Evolutionary conservation across 2,329 filamentous ascomycete genomes (phyloP), one percentile per base, ranked within the genome.

Genomic region (Pseudogymnoascus sp.): DNA sequence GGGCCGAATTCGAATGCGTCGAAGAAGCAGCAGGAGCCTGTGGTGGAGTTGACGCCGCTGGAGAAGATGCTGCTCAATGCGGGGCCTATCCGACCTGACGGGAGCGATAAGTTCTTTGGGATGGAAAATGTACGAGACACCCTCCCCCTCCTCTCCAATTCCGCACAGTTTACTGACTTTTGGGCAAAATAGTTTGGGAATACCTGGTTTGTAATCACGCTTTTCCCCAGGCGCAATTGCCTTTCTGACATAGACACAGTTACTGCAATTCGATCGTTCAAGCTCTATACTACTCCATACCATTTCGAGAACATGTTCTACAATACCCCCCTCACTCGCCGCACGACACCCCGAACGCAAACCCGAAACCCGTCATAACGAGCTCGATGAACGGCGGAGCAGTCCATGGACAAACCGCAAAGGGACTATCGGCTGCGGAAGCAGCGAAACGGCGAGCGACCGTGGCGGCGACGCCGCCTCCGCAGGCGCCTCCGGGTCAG

Each of bases 261-360:
- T 99, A 99, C 78, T 96, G 91, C 79, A 99, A 99, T 77, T 99
- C 95, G 13, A 96, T 99, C 72, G 85, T 99, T 64, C 95, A 99
- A 79, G 96, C 92, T 71, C 86, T 99, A 64, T 99, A 96, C 78
- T 96, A 96, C 79, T 97, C 93, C 19, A 88, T 91, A 50, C 86
- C 91, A 33, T 99, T 99, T 76, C 90, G 95, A 77, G 89, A 97
- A 79, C 86, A 93, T 72, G 91, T 99, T 69, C 86, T 99, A 76
- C 93, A 90, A 72, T 99, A 96, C 72, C 93, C 95, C 3, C 82
- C 85, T 35, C 81, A 86, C 66, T 86, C 88, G 4, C 86, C 89
- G 10, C 80, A 86, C 67, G 86, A 91, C 71, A 86, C 83, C 16
- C 82, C 91, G 62, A 86, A 89, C 68, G 84, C 85, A 44, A 76